These are phyloP conservation scores for Ogataea siamensis DNA, from an alignment of 805 yeast genomes.

Conservation along the genomic window DNA sequence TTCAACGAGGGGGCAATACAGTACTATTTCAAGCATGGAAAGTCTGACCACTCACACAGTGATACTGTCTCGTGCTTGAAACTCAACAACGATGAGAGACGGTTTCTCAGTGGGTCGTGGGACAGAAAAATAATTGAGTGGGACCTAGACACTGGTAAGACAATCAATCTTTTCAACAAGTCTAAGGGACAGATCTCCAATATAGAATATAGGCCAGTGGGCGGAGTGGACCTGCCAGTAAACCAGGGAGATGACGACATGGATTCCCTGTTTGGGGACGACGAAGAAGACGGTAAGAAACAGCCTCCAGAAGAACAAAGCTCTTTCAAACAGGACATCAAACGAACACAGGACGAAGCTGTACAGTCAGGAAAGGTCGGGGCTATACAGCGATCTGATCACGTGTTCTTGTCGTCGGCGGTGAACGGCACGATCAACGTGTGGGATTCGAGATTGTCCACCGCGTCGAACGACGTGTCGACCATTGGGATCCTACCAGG, in stretches of 20 bases:
- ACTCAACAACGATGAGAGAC: slow-evolving; percentile 59
- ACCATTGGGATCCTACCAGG: slow-evolving; percentile 49
- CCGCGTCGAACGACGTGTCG: slow-evolving; percentile 21
- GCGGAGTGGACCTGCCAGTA: slow-evolving; percentile 43
- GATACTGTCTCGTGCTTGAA: slow-evolving; percentile 72
- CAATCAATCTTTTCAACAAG: slow-evolving; percentile 47
- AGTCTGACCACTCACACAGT: slow-evolving; percentile 47
- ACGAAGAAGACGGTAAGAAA: slow-evolving; percentile 40
- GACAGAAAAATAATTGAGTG: slow-evolving; percentile 76
- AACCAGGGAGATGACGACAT: slow-evolving; percentile 18
- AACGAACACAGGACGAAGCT: slow-evolving; percentile 45
- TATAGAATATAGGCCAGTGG: slow-evolving; percentile 65
- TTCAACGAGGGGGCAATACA: slow-evolving; percentile 79
- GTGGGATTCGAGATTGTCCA: slow-evolving; percentile 71
- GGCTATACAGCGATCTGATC: slow-evolving; percentile 33
- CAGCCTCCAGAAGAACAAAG: slow-evolving; percentile 14
- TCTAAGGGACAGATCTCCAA: slow-evolving; percentile 78
- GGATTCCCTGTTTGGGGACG: slow-evolving; percentile 24
- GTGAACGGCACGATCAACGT: slow-evolving; percentile 78
- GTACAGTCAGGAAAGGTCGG: slow-evolving; percentile 28
- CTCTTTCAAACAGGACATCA: slow-evolving; percentile 16
- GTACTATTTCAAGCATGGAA: slow-evolving; percentile 55
- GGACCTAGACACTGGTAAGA: slow-evolving; percentile 78
- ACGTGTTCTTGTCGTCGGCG: slow-evolving; percentile 72
- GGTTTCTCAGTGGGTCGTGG: slow-evolving; percentile 85